Evolutionary conservation across 257 asterid species (phyloP).

Genomic region (Solanum sejunctum): DNA sequence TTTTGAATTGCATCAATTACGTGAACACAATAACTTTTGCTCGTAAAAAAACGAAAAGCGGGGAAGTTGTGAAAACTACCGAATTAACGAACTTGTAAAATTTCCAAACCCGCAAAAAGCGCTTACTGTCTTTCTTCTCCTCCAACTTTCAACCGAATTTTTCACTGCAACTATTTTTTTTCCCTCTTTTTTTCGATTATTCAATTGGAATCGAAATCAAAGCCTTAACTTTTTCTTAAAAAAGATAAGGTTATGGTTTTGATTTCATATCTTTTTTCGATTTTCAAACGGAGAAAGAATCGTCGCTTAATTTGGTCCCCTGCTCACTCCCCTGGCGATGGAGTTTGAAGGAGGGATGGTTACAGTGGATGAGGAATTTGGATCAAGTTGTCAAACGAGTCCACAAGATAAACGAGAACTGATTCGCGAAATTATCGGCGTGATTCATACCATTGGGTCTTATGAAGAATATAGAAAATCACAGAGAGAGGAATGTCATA

Average conservation of each 20-base stretch:
- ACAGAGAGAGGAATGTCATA: slow-evolving; percentile 53
- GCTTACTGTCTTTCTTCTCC: background rate
- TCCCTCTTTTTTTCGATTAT: background rate
- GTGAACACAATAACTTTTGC: background rate
- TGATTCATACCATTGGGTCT: slow-evolving; percentile 31
- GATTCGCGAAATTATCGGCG: slow-evolving; percentile 33
- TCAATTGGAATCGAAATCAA: background rate
- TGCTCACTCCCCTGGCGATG: background rate
- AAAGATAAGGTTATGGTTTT: background rate
- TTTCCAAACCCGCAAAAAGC: background rate
- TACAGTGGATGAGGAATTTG: slow-evolving; percentile 14
- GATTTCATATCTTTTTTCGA: background rate
- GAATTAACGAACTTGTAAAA: background rate
- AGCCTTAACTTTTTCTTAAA: background rate
- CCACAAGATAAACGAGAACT: slow-evolving; percentile 15
- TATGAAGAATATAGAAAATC: slow-evolving; percentile 53
- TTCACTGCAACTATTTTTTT: background rate
- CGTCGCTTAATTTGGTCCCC: too few relatives aligned
- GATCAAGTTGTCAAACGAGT: slow-evolving; percentile 12
- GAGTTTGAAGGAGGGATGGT: slow-evolving; percentile 1
- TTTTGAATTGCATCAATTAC: background rate
- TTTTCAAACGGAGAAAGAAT: background rate
- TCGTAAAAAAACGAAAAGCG: background rate
- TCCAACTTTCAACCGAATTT: background rate
- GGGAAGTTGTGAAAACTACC: background rate